These are phyloP conservation scores for Blastosporella zonata DNA, from an alignment of 1,284 basidiomycete genomes.

Conservation along the genomic window DNA sequence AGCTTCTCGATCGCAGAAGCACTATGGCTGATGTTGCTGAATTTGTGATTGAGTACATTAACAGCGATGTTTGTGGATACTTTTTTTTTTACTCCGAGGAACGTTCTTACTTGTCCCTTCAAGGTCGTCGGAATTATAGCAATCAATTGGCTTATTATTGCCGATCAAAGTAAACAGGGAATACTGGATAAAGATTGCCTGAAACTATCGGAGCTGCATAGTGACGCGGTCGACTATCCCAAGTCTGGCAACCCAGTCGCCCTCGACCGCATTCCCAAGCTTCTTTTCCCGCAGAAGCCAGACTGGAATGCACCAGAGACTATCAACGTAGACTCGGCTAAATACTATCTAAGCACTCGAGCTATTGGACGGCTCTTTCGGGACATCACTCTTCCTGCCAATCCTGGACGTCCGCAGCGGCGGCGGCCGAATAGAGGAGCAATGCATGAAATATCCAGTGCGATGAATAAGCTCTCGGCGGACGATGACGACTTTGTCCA, in stretches of 20 bases:
- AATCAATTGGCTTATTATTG: slow-evolving; percentile 60
- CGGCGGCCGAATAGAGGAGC: slow-evolving; percentile 1
- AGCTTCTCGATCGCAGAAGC: slow-evolving; percentile 48
- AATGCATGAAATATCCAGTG: slow-evolving; percentile 15
- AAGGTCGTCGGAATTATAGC: slow-evolving; percentile 63
- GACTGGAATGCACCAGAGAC: slow-evolving; percentile 70
- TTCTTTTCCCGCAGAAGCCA: slow-evolving; percentile 37
- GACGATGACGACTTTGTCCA: slow-evolving; percentile 22
- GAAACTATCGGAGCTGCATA: slow-evolving; percentile 61
- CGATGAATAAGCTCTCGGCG: slow-evolving; percentile 16
- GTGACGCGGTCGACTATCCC: slow-evolving; percentile 69
- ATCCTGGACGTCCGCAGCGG: slow-evolving; percentile 11
- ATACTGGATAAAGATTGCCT: slow-evolving; percentile 62
- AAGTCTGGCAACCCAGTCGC: slow-evolving; percentile 61
- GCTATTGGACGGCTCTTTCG: slow-evolving; percentile 60
- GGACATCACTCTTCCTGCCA: slow-evolving; percentile 47
- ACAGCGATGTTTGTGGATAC: slow-evolving; percentile 47
- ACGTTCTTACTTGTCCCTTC: slow-evolving; percentile 1
- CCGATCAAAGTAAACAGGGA: slow-evolving; percentile 56
- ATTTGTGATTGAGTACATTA: slow-evolving; percentile 72
- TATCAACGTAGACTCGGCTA: slow-evolving; percentile 28
- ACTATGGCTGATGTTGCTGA: slow-evolving; percentile 70
- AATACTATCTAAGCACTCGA: slow-evolving; percentile 48
- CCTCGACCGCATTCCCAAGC: slow-evolving; percentile 45
- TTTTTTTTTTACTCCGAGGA: background rate